Conservation (phyloP, 441 rosid species). For the Corymbia calophylla region DNA sequence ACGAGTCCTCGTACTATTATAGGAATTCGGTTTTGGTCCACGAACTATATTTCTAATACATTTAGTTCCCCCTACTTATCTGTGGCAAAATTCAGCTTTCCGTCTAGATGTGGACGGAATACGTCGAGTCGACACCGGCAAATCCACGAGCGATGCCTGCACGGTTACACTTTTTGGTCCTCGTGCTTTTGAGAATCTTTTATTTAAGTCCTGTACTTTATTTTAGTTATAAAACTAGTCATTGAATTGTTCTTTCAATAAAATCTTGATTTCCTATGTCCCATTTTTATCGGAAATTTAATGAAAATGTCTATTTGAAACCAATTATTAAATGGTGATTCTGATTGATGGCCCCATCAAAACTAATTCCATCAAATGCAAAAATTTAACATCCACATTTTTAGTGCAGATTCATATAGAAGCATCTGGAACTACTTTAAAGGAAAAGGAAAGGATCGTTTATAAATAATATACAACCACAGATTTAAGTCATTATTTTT, state of each 20-base stretch:
- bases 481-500: neutral
- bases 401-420: neutral
- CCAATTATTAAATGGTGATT: neutral
- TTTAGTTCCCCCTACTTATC: neutral
- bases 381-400: neutral
- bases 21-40: neutral
- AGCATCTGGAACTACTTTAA: neutral
- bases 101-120: neutral
- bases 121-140: neutral
- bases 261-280: neutral
- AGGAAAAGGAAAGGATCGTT: neutral
- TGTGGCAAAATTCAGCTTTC: neutral
- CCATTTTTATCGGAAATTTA: neutral
- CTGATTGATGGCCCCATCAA: neutral
- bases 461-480: neutral
- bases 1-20: neutral
- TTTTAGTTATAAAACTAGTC: neutral
- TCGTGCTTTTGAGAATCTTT: neutral
- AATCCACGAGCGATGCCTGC: neutral
- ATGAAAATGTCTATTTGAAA: neutral
- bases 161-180: neutral
- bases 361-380: neutral
- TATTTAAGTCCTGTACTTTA: neutral
- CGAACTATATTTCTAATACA: fast-evolving
- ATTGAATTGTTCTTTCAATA: neutral